These are phyloP conservation scores for Geosiphon pyriformis DNA, from an alignment of 192 early-diverging fungal genomes.

Conservation along the genomic window DNA sequence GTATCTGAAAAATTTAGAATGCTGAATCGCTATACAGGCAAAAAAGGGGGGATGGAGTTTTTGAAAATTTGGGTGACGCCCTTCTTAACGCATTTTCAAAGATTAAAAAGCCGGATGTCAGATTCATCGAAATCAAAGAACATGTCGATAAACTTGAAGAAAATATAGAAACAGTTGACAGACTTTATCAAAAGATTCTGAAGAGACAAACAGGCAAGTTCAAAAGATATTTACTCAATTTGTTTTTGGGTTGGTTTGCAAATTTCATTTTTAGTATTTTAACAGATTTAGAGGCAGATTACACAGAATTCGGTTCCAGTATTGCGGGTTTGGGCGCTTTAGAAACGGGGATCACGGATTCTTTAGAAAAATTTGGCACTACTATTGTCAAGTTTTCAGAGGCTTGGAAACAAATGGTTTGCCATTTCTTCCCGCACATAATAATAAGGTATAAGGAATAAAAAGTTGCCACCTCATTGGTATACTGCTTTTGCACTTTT, in stretches of 20 bases:
- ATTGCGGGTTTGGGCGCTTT: conserved; percentile 71
- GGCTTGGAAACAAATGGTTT: conserved; percentile 65
- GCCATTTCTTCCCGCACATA: neutral
- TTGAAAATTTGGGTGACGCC: conserved; percentile 81
- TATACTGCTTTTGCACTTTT: neutral
- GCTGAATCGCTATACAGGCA: conserved; percentile 37
- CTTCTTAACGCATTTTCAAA: conserved; percentile 86
- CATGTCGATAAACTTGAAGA: conserved; percentile 79
- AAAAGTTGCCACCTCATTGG: no score
- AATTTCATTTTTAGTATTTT: neutral
- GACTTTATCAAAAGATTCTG: conserved; percentile 66
- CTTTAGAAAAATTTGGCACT: conserved; percentile 70
- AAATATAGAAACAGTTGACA: conserved; percentile 82
- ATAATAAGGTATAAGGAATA: no score
- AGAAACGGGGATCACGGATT: conserved; percentile 79
- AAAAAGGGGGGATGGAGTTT: conserved; percentile 49
- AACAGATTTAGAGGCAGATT: conserved; percentile 71
- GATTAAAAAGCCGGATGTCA: conserved; percentile 82
- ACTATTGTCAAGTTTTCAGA: conserved; percentile 63
- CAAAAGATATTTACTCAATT: neutral
- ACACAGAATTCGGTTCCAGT: conserved; percentile 73
- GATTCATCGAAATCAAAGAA: conserved; percentile 80
- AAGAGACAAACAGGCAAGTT: conserved; percentile 63
- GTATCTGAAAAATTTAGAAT: conserved; percentile 21
- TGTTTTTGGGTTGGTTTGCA: neutral